Conservation (phyloP, 2,329 filamentous ascomycete species). For the Hysterium pulicare region DNA sequence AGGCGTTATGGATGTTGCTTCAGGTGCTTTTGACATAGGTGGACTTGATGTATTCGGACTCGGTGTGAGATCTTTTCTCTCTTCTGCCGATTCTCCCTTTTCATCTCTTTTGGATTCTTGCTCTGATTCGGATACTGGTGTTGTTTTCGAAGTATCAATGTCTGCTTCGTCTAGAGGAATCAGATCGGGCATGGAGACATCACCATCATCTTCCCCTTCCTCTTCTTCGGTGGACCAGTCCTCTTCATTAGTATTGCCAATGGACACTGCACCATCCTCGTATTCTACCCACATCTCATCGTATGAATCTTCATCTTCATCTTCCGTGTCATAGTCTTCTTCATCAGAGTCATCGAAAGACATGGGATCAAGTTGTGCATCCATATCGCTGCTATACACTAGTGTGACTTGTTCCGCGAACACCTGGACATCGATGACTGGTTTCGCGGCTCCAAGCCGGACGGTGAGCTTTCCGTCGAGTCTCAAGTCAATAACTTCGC, state of each 20-base stretch:
- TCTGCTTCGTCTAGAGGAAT: constrained; percentile 13
- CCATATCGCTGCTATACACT: constrained; percentile 45
- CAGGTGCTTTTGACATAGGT: too few relatives aligned
- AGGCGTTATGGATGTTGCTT: background rate
- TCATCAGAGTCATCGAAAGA: constrained; percentile 19
- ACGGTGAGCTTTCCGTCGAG: constrained; percentile 53
- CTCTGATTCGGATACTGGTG: constrained; percentile 29
- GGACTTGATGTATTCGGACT: too few relatives aligned
- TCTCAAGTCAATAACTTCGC: constrained; percentile 54
- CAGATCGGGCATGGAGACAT: constrained; percentile 31
- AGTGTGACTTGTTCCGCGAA: constrained; percentile 49
- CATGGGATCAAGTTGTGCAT: constrained; percentile 25
- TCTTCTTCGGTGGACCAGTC: constrained; percentile 39
- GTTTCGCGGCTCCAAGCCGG: constrained; percentile 49
- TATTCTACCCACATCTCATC: constrained; percentile 39
- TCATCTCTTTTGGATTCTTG: constrained; percentile 5
- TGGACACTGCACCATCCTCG: constrained; percentile 31
- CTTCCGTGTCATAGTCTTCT: constrained; percentile 31
- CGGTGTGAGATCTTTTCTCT: too few relatives aligned
- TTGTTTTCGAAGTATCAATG: constrained; percentile 32
- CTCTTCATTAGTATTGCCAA: constrained; percentile 26
- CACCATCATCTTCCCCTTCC: constrained; percentile 30
- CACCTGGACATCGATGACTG: constrained; percentile 50
- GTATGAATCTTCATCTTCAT: constrained; percentile 21
- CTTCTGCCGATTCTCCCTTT: too few relatives aligned